Base-by-base conservation (phyloP, 2,329 filamentous ascomycete species). In the Aspergillus fructus region DNA sequence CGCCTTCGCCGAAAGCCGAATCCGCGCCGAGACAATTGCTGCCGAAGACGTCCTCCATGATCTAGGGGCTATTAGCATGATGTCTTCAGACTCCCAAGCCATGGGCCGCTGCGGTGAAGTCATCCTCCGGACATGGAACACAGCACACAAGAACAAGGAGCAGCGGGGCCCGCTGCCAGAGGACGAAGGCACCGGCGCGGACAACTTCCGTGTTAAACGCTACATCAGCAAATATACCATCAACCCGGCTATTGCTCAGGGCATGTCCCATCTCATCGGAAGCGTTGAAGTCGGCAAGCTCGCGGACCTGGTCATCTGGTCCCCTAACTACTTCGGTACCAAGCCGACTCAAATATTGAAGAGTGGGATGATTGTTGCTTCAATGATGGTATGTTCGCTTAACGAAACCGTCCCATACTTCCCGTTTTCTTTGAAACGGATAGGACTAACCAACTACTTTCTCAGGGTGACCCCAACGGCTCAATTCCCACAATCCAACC, bases 51-150 rank as follows among this genome's bases (percentile, higher is more conserved):
- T 97, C 1, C 85, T 97, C 17, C 93, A 97, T 72, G 93, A 97
- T 68, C 82, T 96, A 1, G 93, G 93, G 56, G 93, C 93, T 62
- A 97, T 97, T 75, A 92, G 88, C 74, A 97, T 97, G 93, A 96
- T 97, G 91, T 91, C 87, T 59, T 93, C 89, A 1, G 93, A 97
- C 77, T 93, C 89, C 0, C 93, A 97, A 76, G 93, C 93, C 67
- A 97, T 97, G 93, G 93, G 93, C 56, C 89, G 93, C 50, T 96
- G 91, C 71, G 93, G 93, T 62, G 93, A 97, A 78, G 93, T 97
- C 53, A 86, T 97, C 59, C 81, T 96, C 23, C 85, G 93, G 12
- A 97, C 93, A 0, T 97, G 93, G 93, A 93, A 97, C 76, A 97
- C 93, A 2, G 93, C 93, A 0, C 91, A 97, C 77, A 97, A 97